A percentile compares a stretch with the other conserved stretches of the same genome.
phyloP scores from a whole-genome alignment of 805 yeast genomes.

The Candida koratica region DNA sequence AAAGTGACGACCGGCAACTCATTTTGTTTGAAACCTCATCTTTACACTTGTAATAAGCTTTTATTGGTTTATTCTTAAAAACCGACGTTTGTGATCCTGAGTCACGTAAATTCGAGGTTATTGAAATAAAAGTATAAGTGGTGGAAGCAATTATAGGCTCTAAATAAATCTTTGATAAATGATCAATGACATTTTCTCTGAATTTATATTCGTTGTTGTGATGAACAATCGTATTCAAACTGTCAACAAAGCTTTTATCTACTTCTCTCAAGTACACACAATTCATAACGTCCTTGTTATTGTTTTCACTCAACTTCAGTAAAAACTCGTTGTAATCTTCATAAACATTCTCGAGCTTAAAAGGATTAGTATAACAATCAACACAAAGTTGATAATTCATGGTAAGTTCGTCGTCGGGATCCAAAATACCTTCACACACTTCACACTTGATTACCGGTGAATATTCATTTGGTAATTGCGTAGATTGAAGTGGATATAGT shows the following conservation, averaged over 20 bases:
- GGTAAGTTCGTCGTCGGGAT: conserved; percentile 22
- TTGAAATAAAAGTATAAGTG: conserved; percentile 26
- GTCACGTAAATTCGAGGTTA: conserved; percentile 31
- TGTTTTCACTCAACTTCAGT: conserved; percentile 17
- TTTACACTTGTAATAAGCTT: conserved; percentile 21
- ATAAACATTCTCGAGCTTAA: conserved; percentile 22
- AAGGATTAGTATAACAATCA: conserved; percentile 29
- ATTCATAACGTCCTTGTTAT: conserved; percentile 15
- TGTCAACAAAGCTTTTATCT: conserved; percentile 19
- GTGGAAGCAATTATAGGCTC: conserved; percentile 39
- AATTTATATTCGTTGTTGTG: conserved; percentile 31
- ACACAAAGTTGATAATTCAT: conserved; percentile 26
- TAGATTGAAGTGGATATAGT: conserved; percentile 16
- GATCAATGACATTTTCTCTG: conserved; percentile 31
- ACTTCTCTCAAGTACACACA: conserved; percentile 21
- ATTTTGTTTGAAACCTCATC: conserved; percentile 15
- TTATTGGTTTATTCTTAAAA: conserved; percentile 17
- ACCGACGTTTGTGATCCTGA: conserved; percentile 12
- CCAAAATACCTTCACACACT: conserved; percentile 23
- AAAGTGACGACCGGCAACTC: conserved; percentile 16
- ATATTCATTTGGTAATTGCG: conserved; percentile 11
- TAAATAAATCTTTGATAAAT: conserved; percentile 32
- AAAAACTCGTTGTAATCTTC: conserved; percentile 28
- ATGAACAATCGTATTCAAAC: conserved; percentile 20
- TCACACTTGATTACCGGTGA: conserved; percentile 19